Conservation (phyloP, 2,329 filamentous ascomycete species). For the Fusarium sp. region DNA sequence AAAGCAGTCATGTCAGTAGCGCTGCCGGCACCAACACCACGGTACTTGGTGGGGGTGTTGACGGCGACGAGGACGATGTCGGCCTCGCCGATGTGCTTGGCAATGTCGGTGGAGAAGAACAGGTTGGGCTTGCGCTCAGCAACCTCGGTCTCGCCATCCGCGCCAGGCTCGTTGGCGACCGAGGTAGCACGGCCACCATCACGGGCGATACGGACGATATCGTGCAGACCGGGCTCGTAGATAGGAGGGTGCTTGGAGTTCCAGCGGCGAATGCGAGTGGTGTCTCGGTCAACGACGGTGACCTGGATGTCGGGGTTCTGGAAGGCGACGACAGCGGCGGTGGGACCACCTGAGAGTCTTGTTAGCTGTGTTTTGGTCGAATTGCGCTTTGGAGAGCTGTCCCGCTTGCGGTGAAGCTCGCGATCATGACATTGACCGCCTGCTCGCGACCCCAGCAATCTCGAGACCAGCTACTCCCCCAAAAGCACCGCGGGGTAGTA, state of each 20-base stretch:
- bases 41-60: constrained; percentile 82
- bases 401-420: constrained; percentile 15
- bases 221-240: constrained; percentile 77
- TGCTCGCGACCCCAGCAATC: background rate
- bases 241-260: constrained; percentile 80
- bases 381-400: constrained; percentile 15
- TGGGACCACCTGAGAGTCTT: constrained; percentile 71
- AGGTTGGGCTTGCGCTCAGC: constrained; percentile 71
- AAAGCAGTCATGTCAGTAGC: constrained; percentile 80
- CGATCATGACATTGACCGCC: constrained; percentile 13
- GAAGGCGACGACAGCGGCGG: constrained; percentile 78
- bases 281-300: constrained; percentile 80
- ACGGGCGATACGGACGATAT: constrained; percentile 74
- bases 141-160: constrained; percentile 50
- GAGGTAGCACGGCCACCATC: constrained; percentile 64
- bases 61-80: constrained; percentile 82
- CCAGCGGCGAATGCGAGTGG: constrained; percentile 76
- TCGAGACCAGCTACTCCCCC: background rate
- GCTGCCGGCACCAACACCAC: constrained; percentile 75
- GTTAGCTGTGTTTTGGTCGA: constrained; percentile 27
- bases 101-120: constrained; percentile 78
- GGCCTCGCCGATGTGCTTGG: constrained; percentile 71
- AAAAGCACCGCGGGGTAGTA: background rate
- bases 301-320: constrained; percentile 78
- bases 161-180: constrained; percentile 54